Evolutionary conservation across 2,329 filamentous ascomycete species (phyloP).

Genomic region (Botrytis porri): DNA sequence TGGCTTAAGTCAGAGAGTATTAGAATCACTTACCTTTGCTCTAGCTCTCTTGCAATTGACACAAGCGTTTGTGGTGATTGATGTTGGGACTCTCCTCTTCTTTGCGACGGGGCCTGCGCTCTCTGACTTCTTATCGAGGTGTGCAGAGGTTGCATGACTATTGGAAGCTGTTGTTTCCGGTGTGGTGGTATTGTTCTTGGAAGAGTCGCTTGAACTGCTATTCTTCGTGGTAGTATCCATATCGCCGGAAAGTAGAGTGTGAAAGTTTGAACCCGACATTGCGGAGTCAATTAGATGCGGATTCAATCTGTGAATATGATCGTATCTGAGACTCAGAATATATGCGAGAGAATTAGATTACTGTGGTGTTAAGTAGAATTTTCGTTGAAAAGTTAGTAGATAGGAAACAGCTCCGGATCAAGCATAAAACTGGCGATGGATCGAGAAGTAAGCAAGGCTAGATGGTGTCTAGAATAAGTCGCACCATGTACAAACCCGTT

Average conservation of each 20-base stretch:
- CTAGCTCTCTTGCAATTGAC: slow-evolving; percentile 5
- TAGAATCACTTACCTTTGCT: slow-evolving; percentile 34
- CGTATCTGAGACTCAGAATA: neutral
- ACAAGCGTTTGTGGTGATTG: slow-evolving; percentile 5
- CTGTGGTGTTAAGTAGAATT: neutral
- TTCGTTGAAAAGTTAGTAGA: neutral
- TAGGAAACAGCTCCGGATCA: neutral
- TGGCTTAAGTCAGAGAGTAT: neutral
- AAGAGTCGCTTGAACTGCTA: neutral
- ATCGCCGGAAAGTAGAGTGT: neutral
- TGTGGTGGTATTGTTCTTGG: neutral
- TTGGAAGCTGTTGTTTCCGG: neutral
- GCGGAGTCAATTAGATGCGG: neutral
- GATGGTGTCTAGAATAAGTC: neutral
- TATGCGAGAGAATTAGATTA: neutral
- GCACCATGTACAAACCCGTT: neutral
- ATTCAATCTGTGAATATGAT: neutral
- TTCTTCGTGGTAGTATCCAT: neutral
- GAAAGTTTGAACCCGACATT: neutral
- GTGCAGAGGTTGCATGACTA: too few relatives aligned
- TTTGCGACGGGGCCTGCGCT: neutral
- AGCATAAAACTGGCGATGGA: neutral
- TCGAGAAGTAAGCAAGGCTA: neutral
- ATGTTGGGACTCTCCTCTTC: neutral
- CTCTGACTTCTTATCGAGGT: neutral